These are phyloP conservation scores for Pseudocercospora fuligena DNA, from an alignment of 2,329 filamentous ascomycete species.

Conservation along the genomic window DNA sequence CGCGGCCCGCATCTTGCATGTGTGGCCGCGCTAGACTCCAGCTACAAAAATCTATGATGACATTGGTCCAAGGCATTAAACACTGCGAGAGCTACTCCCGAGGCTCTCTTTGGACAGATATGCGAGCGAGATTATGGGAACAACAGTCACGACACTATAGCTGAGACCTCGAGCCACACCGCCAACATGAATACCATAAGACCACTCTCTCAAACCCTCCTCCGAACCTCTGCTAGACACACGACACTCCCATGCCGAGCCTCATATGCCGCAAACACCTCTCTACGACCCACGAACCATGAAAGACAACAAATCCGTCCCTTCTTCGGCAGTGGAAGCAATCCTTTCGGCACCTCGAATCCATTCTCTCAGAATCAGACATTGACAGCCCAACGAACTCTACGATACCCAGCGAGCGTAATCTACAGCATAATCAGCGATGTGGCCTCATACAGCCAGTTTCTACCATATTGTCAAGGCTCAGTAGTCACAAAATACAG, in stretches of 20 bases:
- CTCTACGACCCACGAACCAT: slow-evolving; percentile 18
- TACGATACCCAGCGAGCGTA: slow-evolving; percentile 71
- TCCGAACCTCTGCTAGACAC: slow-evolving; percentile 25
- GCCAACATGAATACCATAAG: slow-evolving; percentile 36
- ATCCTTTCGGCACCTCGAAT: slow-evolving; percentile 41
- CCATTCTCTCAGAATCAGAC: slow-evolving; percentile 66
- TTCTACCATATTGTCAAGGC: slow-evolving; percentile 87
- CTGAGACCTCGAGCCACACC: slow-evolving; percentile 9
- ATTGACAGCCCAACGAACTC: slow-evolving; percentile 73
- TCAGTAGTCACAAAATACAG: slow-evolving; percentile 80
- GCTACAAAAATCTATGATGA: slow-evolving; percentile 24
- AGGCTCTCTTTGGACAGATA: not conserved
- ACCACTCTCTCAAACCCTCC: slow-evolving; percentile 29
- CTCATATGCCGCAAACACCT: slow-evolving; percentile 22
- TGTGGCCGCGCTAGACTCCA: slow-evolving; percentile 7
- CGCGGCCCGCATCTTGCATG: slow-evolving; percentile 6
- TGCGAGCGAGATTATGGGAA: not conserved
- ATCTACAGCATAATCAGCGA: slow-evolving; percentile 90
- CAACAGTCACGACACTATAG: not conserved
- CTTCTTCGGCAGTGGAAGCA: slow-evolving; percentile 38
- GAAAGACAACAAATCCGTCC: slow-evolving; percentile 40
- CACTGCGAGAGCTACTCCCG: not conserved
- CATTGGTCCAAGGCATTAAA: slow-evolving; percentile 12
- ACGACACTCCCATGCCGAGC: slow-evolving; percentile 22
- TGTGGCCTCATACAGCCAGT: slow-evolving; percentile 79